These are phyloP conservation scores for Panicum virgatum DNA, from an alignment of 202 grass and related monocot species.

Conservation along the genomic window DNA sequence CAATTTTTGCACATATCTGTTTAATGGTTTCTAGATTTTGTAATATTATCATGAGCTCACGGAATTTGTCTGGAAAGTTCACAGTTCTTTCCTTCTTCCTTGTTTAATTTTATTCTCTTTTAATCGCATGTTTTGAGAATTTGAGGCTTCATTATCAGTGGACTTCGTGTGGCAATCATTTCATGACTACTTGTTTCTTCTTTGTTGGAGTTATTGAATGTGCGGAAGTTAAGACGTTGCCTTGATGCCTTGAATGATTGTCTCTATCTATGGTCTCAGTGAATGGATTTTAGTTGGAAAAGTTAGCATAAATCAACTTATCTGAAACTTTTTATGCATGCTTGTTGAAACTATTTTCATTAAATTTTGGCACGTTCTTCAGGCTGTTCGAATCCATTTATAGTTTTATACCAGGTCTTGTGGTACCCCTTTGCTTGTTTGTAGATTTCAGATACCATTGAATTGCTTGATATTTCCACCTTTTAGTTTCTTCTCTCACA, in stretches of 20 bases:
- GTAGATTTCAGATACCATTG: conserved; percentile 6
- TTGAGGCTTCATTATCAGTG: not conserved
- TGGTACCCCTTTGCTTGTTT: conserved; percentile 4
- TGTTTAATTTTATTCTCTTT: not conserved
- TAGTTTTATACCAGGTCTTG: not conserved
- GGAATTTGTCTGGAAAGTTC: not conserved
- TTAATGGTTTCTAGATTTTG: not conserved
- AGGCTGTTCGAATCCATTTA: not conserved
- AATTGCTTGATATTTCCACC: not conserved
- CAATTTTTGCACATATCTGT: too few species aligned
- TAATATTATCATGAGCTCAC: not conserved
- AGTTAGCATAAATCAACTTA: not conserved
- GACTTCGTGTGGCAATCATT: not conserved
- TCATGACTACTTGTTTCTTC: not conserved
- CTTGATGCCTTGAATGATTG: not conserved
- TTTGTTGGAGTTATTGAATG: not conserved
- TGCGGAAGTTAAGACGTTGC: not conserved
- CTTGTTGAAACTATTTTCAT: conserved; percentile 1
- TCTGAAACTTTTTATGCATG: not conserved
- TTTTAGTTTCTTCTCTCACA: not conserved
- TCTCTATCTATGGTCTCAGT: not conserved
- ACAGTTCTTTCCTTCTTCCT: not conserved
- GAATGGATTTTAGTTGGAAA: not conserved
- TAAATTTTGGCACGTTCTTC: not conserved
- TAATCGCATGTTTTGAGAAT: not conserved